Percentiles rank a stretch among this genome's conserved stretches.
Conservation (phyloP, 345 rosid genomes). For the Clarkia xantiana region DNA sequence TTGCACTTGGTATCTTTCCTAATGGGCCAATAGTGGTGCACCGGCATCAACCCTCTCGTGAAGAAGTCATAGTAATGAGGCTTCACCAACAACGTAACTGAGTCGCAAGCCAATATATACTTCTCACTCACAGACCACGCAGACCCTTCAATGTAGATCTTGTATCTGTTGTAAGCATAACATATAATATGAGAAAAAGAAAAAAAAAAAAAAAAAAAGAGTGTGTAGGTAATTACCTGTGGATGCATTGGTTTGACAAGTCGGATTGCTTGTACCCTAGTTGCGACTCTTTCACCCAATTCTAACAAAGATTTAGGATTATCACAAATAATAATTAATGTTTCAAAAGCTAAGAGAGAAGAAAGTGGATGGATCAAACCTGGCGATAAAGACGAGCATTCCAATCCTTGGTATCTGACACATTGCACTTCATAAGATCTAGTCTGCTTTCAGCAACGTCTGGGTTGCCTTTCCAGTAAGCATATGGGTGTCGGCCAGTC, state of each 20-base stretch:
- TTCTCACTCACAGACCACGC: slow-evolving; percentile 86
- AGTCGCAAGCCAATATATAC: slow-evolving; percentile 75
- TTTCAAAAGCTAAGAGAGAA: neutral
- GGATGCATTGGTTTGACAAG: slow-evolving; percentile 57
- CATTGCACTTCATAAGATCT: slow-evolving; percentile 67
- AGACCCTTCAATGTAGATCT: slow-evolving; percentile 73
- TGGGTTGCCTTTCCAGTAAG: slow-evolving; percentile 93
- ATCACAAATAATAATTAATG: neutral
- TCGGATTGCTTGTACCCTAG: slow-evolving; percentile 71
- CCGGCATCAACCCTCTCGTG: slow-evolving; percentile 50
- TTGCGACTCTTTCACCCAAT: slow-evolving; percentile 51
- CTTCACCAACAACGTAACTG: slow-evolving; percentile 41
- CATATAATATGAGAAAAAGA: neutral
- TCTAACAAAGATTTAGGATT: slow-evolving; percentile 20
- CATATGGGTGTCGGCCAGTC: slow-evolving; percentile 59
- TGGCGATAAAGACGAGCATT: slow-evolving; percentile 69
- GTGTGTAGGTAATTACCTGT: slow-evolving; percentile 46
- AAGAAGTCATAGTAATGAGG: slow-evolving; percentile 61
- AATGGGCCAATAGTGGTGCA: slow-evolving; percentile 68
- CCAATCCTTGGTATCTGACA: slow-evolving; percentile 60
- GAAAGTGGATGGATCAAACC: slow-evolving; percentile 22
- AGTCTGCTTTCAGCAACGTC: slow-evolving; percentile 41
- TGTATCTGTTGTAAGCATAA: slow-evolving; percentile 29
- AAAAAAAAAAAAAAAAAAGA: too few species aligned
- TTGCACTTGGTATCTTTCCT: slow-evolving; percentile 48